Conservation (phyloP, 371 early-diverging fungal species). For the Lichtheimia corymbifera region DNA sequence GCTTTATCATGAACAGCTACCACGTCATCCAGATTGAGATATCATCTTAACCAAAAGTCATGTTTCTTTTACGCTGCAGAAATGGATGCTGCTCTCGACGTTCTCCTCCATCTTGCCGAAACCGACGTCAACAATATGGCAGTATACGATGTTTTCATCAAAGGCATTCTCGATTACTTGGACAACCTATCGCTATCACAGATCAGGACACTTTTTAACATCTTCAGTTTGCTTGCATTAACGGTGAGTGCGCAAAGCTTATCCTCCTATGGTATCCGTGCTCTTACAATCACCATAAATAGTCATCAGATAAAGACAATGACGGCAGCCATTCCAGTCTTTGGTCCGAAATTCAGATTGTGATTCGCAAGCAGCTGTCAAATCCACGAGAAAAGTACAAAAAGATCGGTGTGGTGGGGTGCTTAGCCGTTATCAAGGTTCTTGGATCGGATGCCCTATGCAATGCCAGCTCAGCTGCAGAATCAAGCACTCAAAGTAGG, state of each 20-base stretch:
- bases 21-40: background rate
- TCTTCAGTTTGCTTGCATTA: constrained; percentile 68
- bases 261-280: too few relatives aligned
- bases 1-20: background rate
- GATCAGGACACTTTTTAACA: constrained; percentile 68
- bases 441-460: constrained; percentile 52
- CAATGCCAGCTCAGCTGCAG: constrained; percentile 2
- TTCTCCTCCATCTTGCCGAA: constrained; percentile 57
- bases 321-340: constrained; percentile 26
- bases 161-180: constrained; percentile 78
- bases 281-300: too few relatives aligned
- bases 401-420: constrained; percentile 76
- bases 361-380: constrained; percentile 81
- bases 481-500: constrained; percentile 11
- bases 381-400: constrained; percentile 72
- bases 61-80: constrained; percentile 42
- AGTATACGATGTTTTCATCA: constrained; percentile 72
- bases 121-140: constrained; percentile 49
- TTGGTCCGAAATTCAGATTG: constrained; percentile 72
- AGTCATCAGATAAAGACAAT: background rate
- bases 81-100: constrained; percentile 66
- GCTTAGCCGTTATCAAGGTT: constrained; percentile 70
- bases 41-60: constrained; percentile 18
- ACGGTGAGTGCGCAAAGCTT: constrained; percentile 38
- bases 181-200: constrained; percentile 70